Evolutionary conservation across 257 asterid species (phyloP), one percentile per base, ranked within the genome.

Genomic region (Solanum etuberosum): DNA sequence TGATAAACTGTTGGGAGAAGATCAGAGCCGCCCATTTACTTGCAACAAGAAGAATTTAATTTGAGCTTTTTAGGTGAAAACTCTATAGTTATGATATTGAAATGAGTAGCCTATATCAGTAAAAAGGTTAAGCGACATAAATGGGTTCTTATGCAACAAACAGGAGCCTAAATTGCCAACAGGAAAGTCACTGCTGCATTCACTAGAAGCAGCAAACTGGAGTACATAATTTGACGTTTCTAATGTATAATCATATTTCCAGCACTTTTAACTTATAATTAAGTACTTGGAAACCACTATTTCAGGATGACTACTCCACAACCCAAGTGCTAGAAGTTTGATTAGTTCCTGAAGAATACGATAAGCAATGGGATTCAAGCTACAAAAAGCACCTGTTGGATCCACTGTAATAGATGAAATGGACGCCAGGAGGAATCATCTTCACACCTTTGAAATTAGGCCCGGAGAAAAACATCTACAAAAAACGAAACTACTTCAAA

Each of bases 341-440:
- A n/a, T 12, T 25, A 31, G 34, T 67, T 12, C 18, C 42, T 21
- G 32, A 85, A 77, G 81, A 59, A 46, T 10, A 83, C 9, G 27
- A 83, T 43, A 27, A 59, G 31, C 16, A 21, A 86, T 37, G 27
- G 59, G 38, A 25, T 34, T 59, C 48, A 61, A 12, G 48, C 25
- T 3, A 89, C 3, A 7, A 31, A 51, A 87, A 85, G 68, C 89
- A 94, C 99, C 97, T 93, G 92, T 91, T 94, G 32, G 97, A 87
- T 25, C 98, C 91, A 91, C 97, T 92, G 82, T 94, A 95, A 87
- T 93, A 95, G 80, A 97, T 78, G 70, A 93, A 97, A 91, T 97
- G 99, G 86, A 94, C 88, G 40, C 98, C 99, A 27, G 98, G 97
- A 73, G 98, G 99, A 90, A 97, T 93, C 99, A 97, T 95, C 89